phyloP scores from a whole-genome alignment of 2,329 filamentous ascomycete genomes.

The Colletotrichum sp. region DNA sequence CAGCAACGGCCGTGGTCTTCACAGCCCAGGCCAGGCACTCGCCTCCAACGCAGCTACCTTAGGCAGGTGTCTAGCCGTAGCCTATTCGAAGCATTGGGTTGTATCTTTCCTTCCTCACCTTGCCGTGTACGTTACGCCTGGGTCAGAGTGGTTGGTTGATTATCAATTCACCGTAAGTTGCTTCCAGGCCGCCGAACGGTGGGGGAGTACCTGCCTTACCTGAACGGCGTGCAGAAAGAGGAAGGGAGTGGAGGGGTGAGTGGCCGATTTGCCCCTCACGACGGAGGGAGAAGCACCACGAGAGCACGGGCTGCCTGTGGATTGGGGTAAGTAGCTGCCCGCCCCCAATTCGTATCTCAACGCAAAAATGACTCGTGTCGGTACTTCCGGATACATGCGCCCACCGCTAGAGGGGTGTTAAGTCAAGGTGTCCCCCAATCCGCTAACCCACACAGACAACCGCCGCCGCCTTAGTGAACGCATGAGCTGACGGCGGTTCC shows the following conservation, averaged over 20 bases:
- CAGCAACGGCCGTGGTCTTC: neutral
- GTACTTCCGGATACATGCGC: neutral
- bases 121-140: neutral
- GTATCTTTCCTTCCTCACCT: neutral
- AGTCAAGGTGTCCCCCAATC: neutral
- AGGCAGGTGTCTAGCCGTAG: neutral
- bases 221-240: neutral
- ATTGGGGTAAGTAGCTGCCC: constrained; percentile 16
- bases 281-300: neutral
- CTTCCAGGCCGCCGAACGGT: neutral
- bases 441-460: neutral
- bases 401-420: neutral
- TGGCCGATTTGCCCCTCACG: constrained; percentile 18
- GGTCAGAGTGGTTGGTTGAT: constrained; percentile 8
- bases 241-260: neutral
- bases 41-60: neutral
- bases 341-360: neutral
- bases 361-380: neutral
- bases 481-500: constrained; percentile 19
- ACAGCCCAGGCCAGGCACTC: neutral
- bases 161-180: constrained; percentile 17
- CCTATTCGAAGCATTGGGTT: neutral
- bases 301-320: neutral
- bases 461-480: constrained; percentile 19
- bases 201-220: neutral